Evolutionary conservation across 805 yeast species (phyloP), one percentile per base, ranked within the genome.

Genomic region (Candida xyloterini): DNA sequence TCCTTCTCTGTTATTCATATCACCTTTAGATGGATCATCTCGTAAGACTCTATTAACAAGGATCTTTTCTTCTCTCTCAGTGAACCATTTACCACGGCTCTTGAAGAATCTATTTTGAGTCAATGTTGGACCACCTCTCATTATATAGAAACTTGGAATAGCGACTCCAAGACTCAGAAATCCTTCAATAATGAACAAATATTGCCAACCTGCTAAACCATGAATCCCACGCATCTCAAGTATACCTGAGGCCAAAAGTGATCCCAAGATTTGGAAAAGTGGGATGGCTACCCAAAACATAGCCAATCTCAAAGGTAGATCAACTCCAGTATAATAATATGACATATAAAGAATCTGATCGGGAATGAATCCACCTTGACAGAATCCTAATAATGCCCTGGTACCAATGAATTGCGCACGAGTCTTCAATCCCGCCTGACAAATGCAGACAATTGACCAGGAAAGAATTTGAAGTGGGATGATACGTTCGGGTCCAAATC

Each of bases 331-430:
- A 60, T 76, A 82, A 60, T 80, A 82, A 57, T 79, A 81, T 2
- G 82, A 73, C 56, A 82, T 61, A 77, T 81, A 82, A 28, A 81
- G 60, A 38, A 75, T 69, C 20, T 73, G 62, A 50, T 81, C 87
- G 27, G 83, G 80, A 38, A 83, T 79, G 42, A 79, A 79, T 0
- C 87, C 87, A 40, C 87, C 86, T 56, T 81, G 79, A 10, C 75
- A 56, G 2, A 71, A 51, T 2, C 83, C 87, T 27, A 78, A 52
- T 6, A 78, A 62, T 0, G 73, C 71, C 43, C 84, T 63, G 4
- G 78, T 67, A 9, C 63, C 65, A 40, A 59, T 65, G 43, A 76
- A 79, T 0, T 74, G 68, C 1, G 66, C 52, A 40, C 58, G 66
- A 30, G 59, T 58, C 2, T 48, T 59, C 39, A 79, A 58, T 10